Conservation (phyloP, 2,329 filamentous ascomycete species). For the Diaporthe ilicicola region DNA sequence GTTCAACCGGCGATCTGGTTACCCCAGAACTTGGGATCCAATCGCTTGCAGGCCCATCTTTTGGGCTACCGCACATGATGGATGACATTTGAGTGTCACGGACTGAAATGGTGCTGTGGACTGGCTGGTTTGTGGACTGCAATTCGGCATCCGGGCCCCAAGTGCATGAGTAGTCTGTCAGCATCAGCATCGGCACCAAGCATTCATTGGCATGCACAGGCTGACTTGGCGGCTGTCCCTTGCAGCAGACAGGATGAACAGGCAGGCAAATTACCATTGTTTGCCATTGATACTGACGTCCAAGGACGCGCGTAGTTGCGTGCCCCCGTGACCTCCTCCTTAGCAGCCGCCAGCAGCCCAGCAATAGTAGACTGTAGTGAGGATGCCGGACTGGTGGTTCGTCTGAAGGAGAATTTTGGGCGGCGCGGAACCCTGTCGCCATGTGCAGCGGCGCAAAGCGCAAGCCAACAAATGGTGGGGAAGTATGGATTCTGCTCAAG, state of each 20-base stretch:
- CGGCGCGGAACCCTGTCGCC: slow-evolving; percentile 10
- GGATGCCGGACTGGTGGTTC: background rate
- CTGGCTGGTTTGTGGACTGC: slow-evolving; percentile 5
- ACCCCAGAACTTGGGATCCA: slow-evolving; percentile 8
- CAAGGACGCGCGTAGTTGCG: background rate
- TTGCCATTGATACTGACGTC: background rate
- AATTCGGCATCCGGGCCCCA: background rate
- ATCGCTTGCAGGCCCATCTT: background rate
- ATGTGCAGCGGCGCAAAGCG: background rate
- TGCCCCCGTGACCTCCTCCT: slow-evolving; percentile 3
- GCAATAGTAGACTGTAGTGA: background rate
- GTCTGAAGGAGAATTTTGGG: background rate
- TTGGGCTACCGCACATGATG: background rate
- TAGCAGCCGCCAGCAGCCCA: background rate
- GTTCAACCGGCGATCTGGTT: slow-evolving; percentile 12
- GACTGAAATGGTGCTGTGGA: background rate
- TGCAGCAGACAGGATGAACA: background rate
- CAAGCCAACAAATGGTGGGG: background rate
- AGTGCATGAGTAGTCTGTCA: background rate
- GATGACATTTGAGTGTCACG: background rate
- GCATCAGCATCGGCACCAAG: background rate
- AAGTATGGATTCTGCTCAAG: background rate
- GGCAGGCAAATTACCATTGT: background rate
- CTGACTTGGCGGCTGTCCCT: background rate
- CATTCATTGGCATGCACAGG: background rate